Evolutionary conservation across 2,329 filamentous ascomycete genomes (phyloP), one percentile per base, ranked within the genome.

Genomic region (Dendryphion nanum): DNA sequence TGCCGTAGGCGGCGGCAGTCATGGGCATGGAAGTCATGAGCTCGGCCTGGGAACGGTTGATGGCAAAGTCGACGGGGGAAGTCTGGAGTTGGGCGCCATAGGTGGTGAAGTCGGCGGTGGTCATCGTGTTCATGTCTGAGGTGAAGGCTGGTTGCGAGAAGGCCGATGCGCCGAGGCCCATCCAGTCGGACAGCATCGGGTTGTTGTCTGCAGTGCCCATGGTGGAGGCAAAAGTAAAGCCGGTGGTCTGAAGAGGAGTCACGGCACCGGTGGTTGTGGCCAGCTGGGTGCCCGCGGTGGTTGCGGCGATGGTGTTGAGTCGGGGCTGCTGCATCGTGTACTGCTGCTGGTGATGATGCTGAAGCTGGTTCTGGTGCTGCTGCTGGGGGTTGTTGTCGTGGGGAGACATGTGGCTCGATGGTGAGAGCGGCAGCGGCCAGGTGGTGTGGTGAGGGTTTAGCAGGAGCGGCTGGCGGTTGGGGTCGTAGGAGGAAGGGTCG

Each of bases 41-140:
- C 19, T 46, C 48, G 37, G 64, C 60, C 40, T 66, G 55, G 12
- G 66, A 59, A 6, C 60, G 53, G 39, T 71, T 69, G 59, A 74
- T 64, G 35, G 42, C 46, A 54, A 71, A 72, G 38, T 74, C 69
- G 35, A 73, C 63, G 4, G 71, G 69, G 40, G 72, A 74, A 1
- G 66, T 56, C 44, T 73, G 68, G 35, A 75, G 50, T 29, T 64
- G 65, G 14, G 53, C 61, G 37, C 59, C 65, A 42, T 67, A 74
- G 4, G 62, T 55, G 10, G 62, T 48, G 53, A 67, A 71, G 41
- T 63, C 54, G 28, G 51, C 51, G 40, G 66, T 47, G 41, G 59
- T 52, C 55, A 67, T 59, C 36, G 50, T 51, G 45, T 58, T 57
- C 40, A 57, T 42, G 35, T 66, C 57, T 18, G 52, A 51, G 33